These are phyloP conservation scores for Clarkia xantiana DNA, from an alignment of 345 rosid genomes.

Conservation along the genomic window DNA sequence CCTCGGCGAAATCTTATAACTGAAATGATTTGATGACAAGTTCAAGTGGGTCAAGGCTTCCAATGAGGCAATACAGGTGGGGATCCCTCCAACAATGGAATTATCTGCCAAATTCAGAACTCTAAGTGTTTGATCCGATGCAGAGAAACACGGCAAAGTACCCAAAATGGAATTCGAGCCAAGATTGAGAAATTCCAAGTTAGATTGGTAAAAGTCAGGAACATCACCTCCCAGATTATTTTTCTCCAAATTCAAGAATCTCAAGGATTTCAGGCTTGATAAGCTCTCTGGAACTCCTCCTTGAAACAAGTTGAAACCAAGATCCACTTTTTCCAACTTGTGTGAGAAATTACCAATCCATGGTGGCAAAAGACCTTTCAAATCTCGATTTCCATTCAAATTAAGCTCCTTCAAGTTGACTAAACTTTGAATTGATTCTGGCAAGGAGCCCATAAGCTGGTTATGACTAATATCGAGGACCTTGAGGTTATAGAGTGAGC, in stretches of 20 bases:
- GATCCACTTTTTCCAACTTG: slow-evolving; percentile 49
- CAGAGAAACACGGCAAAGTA: slow-evolving; percentile 73
- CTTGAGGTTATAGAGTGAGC: slow-evolving; percentile 35
- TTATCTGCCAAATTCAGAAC: slow-evolving; percentile 51
- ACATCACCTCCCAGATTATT: slow-evolving; percentile 45
- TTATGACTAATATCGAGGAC: slow-evolving; percentile 61
- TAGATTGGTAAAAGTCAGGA: slow-evolving; percentile 41
- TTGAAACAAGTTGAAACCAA: slow-evolving; percentile 55
- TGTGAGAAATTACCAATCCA: slow-evolving; percentile 55
- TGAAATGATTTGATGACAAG: slow-evolving; percentile 50
- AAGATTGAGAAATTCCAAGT: slow-evolving; percentile 47
- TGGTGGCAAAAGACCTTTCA: slow-evolving; percentile 42
- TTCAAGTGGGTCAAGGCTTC: slow-evolving; percentile 40
- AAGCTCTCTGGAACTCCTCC: slow-evolving; percentile 56
- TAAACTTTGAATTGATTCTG: slow-evolving; percentile 32
- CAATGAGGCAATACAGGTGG: slow-evolving; percentile 69
- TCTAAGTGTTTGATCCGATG: slow-evolving; percentile 34
- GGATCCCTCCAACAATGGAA: slow-evolving; percentile 67
- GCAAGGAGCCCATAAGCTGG: slow-evolving; percentile 37
- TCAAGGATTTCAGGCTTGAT: slow-evolving; percentile 35
- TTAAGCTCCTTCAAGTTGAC: slow-evolving; percentile 39
- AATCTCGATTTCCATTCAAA: slow-evolving; percentile 37
- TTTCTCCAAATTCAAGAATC: slow-evolving; percentile 45
- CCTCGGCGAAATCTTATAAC: slow-evolving; percentile 53
- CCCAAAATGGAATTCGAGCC: slow-evolving; percentile 59